phyloP scores from a whole-genome alignment of 306 rosid species.

The Trifolium subterraneum region DNA sequence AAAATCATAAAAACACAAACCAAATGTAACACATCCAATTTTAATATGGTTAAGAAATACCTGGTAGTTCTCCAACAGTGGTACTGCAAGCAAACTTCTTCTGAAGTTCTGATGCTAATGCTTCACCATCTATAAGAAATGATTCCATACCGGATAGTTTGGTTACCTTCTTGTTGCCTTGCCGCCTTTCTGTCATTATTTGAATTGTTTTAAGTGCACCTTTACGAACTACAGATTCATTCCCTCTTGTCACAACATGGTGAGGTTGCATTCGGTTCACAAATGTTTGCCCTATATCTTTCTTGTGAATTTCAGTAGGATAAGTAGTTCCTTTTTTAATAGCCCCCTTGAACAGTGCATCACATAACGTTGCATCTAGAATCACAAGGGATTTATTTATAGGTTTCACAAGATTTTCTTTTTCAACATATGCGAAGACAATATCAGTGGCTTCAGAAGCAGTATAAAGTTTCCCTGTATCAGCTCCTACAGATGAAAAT shows the following conservation, averaged over 20 bases:
- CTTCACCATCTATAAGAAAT: constrained; percentile 83
- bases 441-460: constrained; percentile 78
- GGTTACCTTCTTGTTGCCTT: constrained; percentile 94
- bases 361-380: constrained; percentile 78
- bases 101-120: constrained; percentile 91
- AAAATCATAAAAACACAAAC: constrained; percentile 18
- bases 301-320: constrained; percentile 91
- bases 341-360: constrained; percentile 86
- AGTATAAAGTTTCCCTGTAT: constrained; percentile 64
- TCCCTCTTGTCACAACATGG: constrained; percentile 83
- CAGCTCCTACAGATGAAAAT: constrained; percentile 77
- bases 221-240: constrained; percentile 84
- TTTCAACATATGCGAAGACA: constrained; percentile 75
- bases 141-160: constrained; percentile 84
- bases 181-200: constrained; percentile 86
- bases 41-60: constrained; percentile 47
- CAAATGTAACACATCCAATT: constrained; percentile 6
- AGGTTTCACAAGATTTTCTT: constrained; percentile 78
- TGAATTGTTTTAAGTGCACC: constrained; percentile 86
- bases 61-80: constrained; percentile 82
- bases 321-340: constrained; percentile 83
- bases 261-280: constrained; percentile 89
- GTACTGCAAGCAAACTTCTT: constrained; percentile 98
- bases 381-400: constrained; percentile 63
- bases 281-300: constrained; percentile 73